A percentile compares a stretch with the other conserved stretches of the same genome.
Conservation (phyloP, 106 monocot species). For the Gastrodia elata region DNA sequence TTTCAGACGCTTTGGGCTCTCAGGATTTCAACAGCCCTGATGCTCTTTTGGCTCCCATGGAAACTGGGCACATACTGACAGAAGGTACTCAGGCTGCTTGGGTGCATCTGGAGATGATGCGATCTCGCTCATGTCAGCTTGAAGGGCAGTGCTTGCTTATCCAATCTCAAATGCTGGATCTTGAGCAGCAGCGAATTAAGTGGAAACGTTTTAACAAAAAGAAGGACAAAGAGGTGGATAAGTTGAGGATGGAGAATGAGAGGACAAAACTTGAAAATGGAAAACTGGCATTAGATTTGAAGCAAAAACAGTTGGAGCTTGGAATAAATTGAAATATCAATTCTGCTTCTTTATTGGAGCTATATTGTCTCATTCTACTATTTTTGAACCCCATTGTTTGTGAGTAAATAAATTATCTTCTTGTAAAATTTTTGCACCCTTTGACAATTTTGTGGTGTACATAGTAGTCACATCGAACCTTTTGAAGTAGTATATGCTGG, state of each 20-base stretch:
- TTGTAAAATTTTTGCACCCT: background rate
- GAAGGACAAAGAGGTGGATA: constrained; percentile 62
- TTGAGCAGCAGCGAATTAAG: constrained; percentile 40
- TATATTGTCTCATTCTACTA: constrained; percentile 1
- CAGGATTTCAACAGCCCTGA: constrained; percentile 16
- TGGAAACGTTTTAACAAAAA: constrained; percentile 62
- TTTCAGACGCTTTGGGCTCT: constrained; percentile 11
- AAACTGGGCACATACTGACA: constrained; percentile 29
- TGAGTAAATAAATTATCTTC: background rate
- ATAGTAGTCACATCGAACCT: background rate
- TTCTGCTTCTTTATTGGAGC: background rate
- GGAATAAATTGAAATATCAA: constrained; percentile 13
- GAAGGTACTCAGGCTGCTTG: constrained; percentile 23
- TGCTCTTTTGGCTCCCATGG: constrained; percentile 20
- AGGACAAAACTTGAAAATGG: constrained; percentile 44
- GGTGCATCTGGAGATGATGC: constrained; percentile 26
- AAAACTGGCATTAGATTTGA: constrained; percentile 44
- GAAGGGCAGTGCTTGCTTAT: constrained; percentile 49
- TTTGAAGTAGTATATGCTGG: background rate
- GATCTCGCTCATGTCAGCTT: constrained; percentile 29
- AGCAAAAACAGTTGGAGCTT: constrained; percentile 51
- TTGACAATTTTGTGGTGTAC: background rate
- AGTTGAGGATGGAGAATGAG: constrained; percentile 57
- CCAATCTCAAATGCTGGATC: constrained; percentile 48
- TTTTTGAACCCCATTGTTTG: background rate